phyloP scores from a whole-genome alignment of 495 filamentous ascomycete species.

The Penicillium egyptiacum region DNA sequence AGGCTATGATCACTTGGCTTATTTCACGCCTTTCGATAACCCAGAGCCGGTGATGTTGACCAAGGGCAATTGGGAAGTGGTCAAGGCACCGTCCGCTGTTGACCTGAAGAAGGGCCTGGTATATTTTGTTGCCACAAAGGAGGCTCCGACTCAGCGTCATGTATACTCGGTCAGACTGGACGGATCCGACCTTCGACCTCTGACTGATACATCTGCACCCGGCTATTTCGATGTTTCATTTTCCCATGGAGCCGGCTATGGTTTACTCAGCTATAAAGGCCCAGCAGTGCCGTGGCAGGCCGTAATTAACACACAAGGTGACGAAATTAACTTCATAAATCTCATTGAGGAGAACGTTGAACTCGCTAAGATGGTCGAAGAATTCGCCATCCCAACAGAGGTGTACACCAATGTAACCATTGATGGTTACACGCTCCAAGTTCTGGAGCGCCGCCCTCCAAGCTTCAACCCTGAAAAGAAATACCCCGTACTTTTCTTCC shows the following conservation, averaged over 20 bases:
- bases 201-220: constrained; percentile 75
- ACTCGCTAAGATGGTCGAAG: constrained; percentile 65
- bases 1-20: constrained; percentile 87
- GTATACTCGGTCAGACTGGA: constrained; percentile 88
- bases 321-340: constrained; percentile 58
- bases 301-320: constrained; percentile 78
- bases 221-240: constrained; percentile 88
- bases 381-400: constrained; percentile 80
- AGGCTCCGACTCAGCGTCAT: constrained; percentile 84
- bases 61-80: constrained; percentile 90
- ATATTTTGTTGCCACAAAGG: constrained; percentile 87
- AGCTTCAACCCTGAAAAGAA: constrained; percentile 82
- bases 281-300: constrained; percentile 91
- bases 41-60: constrained; percentile 80
- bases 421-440: constrained; percentile 75
- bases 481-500: constrained; percentile 91
- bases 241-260: constrained; percentile 77
- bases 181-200: constrained; percentile 61
- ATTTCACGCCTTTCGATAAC: constrained; percentile 90
- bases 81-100: constrained; percentile 82
- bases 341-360: constrained; percentile 74
- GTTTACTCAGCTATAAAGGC: constrained; percentile 76
- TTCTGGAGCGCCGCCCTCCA: constrained; percentile 85
- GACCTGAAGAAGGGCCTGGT: constrained; percentile 80
- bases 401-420: constrained; percentile 84